These are phyloP conservation scores for Bondarzewia mesenterica DNA, from an alignment of 1,284 basidiomycete genomes.

Conservation along the genomic window DNA sequence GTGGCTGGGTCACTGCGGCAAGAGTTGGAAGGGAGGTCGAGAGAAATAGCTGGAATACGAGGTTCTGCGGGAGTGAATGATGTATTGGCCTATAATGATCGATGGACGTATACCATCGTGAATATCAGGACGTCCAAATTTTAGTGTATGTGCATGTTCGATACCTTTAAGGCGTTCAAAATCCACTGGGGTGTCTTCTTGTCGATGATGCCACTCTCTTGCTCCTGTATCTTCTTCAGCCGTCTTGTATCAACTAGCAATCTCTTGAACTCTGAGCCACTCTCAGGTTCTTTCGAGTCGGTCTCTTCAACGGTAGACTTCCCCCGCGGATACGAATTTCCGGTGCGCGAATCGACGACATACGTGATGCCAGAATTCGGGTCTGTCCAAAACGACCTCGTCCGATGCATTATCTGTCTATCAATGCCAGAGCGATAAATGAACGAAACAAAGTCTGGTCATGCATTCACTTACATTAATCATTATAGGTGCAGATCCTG, in stretches of 20 bases:
- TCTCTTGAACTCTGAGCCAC: conserved; percentile 8
- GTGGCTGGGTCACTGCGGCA: neutral
- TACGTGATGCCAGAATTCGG: conserved; percentile 58
- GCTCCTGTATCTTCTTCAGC: conserved; percentile 11
- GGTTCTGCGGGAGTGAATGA: conserved; percentile 37
- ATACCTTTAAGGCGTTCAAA: conserved; percentile 37
- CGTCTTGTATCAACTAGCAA: conserved; percentile 18
- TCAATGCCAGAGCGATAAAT: no score
- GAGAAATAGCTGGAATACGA: conserved; percentile 34
- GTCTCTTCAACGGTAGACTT: conserved; percentile 14
- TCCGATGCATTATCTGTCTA: neutral
- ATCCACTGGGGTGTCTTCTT: conserved; percentile 42
- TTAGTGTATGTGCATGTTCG: conserved; percentile 1
- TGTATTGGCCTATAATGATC: conserved; percentile 37
- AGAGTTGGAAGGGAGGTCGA: conserved; percentile 2
- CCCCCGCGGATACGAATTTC: conserved; percentile 40
- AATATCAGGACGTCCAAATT: no score
- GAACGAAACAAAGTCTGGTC: neutral
- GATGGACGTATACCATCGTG: no score
- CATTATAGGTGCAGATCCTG: conserved; percentile 1
- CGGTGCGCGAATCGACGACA: conserved; percentile 59
- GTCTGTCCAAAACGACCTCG: conserved; percentile 44
- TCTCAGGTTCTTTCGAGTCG: neutral
- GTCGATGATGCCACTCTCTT: conserved; percentile 3
- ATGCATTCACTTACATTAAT: neutral